phyloP scores from a whole-genome alignment of 345 rosid genomes.

The Eutrema yunnanense region DNA sequence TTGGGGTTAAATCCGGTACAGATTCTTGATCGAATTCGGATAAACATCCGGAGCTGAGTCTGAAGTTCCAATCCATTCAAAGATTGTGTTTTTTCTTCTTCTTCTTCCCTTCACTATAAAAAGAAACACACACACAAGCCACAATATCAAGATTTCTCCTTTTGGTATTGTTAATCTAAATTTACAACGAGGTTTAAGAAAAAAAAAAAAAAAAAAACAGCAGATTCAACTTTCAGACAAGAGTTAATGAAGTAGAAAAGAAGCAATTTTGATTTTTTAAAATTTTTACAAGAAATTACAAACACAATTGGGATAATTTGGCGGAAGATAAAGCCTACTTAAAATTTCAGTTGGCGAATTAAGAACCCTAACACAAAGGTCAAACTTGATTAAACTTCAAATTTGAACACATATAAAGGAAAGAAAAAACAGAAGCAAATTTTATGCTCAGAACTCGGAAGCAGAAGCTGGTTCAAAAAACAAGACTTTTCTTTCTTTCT shows the following conservation, averaged over 20 bases:
- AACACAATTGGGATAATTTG: background rate
- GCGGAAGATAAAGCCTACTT: background rate
- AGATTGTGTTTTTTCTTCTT: background rate
- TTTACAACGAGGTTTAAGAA: background rate
- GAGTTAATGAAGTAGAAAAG: background rate
- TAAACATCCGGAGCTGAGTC: constrained; percentile 48
- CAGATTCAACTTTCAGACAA: background rate
- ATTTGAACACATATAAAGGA: background rate
- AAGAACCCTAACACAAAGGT: too few relatives aligned
- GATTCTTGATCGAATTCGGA: constrained; percentile 49
- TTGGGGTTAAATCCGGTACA: constrained; percentile 32
- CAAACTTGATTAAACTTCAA: background rate
- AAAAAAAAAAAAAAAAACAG: background rate
- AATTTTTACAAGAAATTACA: background rate
- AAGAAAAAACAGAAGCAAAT: background rate
- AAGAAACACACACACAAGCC: background rate
- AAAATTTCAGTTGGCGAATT: background rate
- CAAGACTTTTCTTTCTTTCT: too few relatives aligned
- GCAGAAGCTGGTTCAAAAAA: background rate
- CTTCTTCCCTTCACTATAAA: constrained; percentile 17
- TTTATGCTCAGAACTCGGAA: background rate
- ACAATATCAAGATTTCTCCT: constrained; percentile 23
- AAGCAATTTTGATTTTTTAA: background rate
- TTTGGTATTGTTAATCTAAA: constrained; percentile 2
- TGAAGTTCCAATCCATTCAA: constrained; percentile 80